phyloP scores from a whole-genome alignment of 2,329 filamentous ascomycete genomes.

The Phialophora chinensis region DNA sequence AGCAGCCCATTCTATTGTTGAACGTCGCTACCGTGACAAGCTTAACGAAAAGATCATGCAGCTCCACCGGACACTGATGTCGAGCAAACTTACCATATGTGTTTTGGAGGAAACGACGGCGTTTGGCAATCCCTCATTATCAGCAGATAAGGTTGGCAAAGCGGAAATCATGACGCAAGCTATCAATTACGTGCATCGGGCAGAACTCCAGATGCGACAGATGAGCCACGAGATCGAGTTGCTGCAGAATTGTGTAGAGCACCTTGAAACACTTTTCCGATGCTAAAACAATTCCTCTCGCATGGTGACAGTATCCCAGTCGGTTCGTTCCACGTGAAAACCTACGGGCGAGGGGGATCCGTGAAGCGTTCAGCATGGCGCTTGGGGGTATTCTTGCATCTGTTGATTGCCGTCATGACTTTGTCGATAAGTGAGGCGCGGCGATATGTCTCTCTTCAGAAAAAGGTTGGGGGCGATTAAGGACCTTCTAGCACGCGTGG shows the following conservation, averaged over 20 bases:
- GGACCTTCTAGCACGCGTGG: background rate
- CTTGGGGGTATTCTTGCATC: background rate
- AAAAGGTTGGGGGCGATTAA: background rate
- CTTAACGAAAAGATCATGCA: slow-evolving; percentile 4
- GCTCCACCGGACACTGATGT: background rate
- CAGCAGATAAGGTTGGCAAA: background rate
- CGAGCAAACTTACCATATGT: background rate
- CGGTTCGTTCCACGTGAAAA: background rate
- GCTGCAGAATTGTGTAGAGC: background rate
- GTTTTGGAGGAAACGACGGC: background rate
- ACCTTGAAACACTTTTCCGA: background rate
- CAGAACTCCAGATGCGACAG: background rate
- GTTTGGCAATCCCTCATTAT: background rate
- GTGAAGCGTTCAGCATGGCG: background rate
- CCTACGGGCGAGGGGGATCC: background rate
- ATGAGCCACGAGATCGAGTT: background rate
- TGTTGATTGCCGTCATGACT: background rate
- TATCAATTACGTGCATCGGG: background rate
- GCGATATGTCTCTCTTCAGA: background rate
- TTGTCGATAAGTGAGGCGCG: background rate
- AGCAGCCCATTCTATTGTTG: slow-evolving; percentile 5
- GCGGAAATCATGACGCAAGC: background rate
- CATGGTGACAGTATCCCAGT: background rate
- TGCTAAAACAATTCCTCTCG: too few species aligned
- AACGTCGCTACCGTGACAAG: slow-evolving; percentile 1